Evolutionary conservation across 306 rosid species (phyloP).

Genomic region (Inga oerstediana): DNA sequence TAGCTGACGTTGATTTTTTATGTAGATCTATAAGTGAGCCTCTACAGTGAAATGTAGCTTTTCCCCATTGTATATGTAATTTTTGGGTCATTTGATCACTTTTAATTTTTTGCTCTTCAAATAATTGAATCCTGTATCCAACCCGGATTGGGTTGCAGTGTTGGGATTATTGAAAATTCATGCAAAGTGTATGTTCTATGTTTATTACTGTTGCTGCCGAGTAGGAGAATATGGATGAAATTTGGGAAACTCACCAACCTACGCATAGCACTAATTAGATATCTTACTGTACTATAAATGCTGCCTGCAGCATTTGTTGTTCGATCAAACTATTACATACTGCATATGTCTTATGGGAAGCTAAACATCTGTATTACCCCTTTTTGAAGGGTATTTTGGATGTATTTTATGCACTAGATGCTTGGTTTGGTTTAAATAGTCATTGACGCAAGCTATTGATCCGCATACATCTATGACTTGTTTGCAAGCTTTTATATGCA

Average conservation of each 20-base stretch:
- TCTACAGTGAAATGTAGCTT: background rate
- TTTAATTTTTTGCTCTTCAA: background rate
- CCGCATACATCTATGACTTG: slow-evolving; percentile 13
- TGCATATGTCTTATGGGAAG: background rate
- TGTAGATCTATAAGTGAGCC: background rate
- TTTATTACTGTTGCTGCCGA: background rate
- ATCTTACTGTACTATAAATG: background rate
- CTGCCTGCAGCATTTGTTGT: background rate
- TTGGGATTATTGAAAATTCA: background rate
- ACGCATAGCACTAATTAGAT: background rate
- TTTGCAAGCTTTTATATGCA: background rate
- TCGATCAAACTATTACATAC: background rate
- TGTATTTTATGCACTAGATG: too few species aligned
- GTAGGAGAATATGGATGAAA: background rate
- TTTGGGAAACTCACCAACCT: background rate
- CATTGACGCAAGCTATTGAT: background rate
- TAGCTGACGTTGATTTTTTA: background rate
- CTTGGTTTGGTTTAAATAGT: background rate
- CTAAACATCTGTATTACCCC: background rate
- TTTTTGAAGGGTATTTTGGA: background rate
- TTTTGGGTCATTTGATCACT: background rate
- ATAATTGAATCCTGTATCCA: background rate
- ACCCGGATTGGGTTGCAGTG: background rate
- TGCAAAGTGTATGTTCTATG: background rate
- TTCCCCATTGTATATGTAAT: background rate